These are phyloP conservation scores for Kurtzmaniella natalensis DNA, from an alignment of 1,139 yeast species.

Conservation along the genomic window DNA sequence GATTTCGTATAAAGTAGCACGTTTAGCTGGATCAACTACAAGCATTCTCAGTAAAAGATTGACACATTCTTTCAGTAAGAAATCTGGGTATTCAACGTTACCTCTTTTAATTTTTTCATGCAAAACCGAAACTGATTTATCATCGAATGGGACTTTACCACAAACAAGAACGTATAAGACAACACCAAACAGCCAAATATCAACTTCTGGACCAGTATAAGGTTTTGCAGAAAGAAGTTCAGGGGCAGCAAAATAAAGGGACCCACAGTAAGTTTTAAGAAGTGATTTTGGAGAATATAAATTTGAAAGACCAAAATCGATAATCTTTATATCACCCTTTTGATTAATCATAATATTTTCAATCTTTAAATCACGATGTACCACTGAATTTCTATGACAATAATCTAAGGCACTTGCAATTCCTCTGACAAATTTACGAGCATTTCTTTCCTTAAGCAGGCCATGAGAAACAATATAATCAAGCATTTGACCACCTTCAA, in stretches of 20 bases:
- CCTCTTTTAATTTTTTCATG: conserved; percentile 95
- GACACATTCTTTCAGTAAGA: conserved; percentile 78
- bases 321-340: conserved; percentile 89
- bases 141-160: conserved; percentile 98
- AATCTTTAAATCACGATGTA: conserved; percentile 93
- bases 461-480: conserved; percentile 98
- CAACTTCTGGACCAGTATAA: conserved; percentile 95
- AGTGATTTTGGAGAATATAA: conserved; percentile 68
- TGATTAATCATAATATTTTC: conserved; percentile 94
- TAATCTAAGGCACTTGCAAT: conserved; percentile 92
- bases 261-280: conserved; percentile 94
- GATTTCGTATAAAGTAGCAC: conserved; percentile 79
- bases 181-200: conserved; percentile 97
- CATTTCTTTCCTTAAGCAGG: conserved; percentile 86
- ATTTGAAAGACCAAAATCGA: conserved; percentile 94
- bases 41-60: conserved; percentile 83
- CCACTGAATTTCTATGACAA: conserved; percentile 90
- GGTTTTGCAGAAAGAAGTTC: conserved; percentile 91
- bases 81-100: conserved; percentile 84
- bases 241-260: conserved; percentile 97
- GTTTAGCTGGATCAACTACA: conserved; percentile 77
- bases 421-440: conserved; percentile 94
- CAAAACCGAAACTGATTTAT: conserved; percentile 84
- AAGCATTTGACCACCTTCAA: conserved; percentile 96
- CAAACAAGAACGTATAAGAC: conserved; percentile 91